Conservation (phyloP, 768 basidiomycete species). For the Clitopilus hobsonii region DNA sequence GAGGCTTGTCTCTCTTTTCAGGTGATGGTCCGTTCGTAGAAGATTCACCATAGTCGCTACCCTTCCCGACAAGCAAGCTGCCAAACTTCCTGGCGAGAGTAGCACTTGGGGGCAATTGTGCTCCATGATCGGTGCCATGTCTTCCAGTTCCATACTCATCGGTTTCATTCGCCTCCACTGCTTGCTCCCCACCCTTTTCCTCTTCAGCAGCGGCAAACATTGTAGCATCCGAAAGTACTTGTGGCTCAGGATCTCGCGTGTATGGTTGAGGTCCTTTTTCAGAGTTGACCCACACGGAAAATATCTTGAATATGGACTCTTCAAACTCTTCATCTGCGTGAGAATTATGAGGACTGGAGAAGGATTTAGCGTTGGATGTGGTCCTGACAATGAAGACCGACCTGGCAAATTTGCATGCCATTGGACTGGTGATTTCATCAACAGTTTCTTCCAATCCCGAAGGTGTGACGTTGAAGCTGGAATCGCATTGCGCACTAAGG, state of each 20-base stretch:
- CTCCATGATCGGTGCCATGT: not conserved
- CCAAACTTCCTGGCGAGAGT: slow-evolving; percentile 79
- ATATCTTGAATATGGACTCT: too few relatives aligned
- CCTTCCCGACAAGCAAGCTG: slow-evolving; percentile 52
- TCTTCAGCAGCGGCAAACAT: slow-evolving; percentile 40
- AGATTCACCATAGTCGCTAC: slow-evolving; percentile 37
- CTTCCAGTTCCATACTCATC: not conserved
- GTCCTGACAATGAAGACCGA: too few relatives aligned
- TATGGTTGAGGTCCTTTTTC: slow-evolving; percentile 52
- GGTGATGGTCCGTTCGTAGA: slow-evolving; percentile 28
- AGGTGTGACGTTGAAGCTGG: too few relatives aligned
- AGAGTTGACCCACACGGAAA: too few relatives aligned
- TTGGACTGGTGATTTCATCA: too few relatives aligned
- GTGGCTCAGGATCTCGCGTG: slow-evolving; percentile 57
- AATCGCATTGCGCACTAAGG: not conserved
- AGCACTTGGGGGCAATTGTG: slow-evolving; percentile 51
- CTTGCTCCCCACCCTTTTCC: slow-evolving; percentile 7
- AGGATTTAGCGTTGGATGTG: too few relatives aligned
- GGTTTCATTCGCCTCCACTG: not conserved
- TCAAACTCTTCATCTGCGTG: too few relatives aligned
- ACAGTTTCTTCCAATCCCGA: too few relatives aligned
- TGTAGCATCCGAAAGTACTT: slow-evolving; percentile 56
- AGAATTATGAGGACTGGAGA: too few relatives aligned
- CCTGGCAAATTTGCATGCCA: too few relatives aligned
- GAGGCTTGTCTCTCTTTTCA: slow-evolving; percentile 26